These are phyloP conservation scores for Pterocarpus santalinus DNA, from an alignment of 306 rosid genomes.

Conservation along the genomic window DNA sequence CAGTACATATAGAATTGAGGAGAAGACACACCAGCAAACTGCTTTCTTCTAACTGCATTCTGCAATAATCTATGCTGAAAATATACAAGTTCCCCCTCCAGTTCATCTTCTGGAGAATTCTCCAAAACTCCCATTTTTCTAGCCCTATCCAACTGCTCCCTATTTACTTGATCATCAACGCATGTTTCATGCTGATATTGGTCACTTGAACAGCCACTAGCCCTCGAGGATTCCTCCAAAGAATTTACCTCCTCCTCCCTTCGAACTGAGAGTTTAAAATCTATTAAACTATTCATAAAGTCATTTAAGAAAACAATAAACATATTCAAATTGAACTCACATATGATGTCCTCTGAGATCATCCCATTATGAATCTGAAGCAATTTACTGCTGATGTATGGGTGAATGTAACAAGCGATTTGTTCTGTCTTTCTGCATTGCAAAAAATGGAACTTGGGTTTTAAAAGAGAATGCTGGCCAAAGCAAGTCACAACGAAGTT, in stretches of 20 bases:
- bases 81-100: conserved; percentile 90
- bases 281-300: conserved; percentile 45
- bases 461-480: conserved; percentile 33
- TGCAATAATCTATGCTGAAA: conserved; percentile 76
- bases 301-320: conserved; percentile 38
- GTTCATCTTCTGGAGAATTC: conserved; percentile 77
- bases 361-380: conserved; percentile 59
- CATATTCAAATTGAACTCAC: conserved; percentile 53
- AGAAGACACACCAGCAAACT: conserved; percentile 63
- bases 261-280: conserved; percentile 60
- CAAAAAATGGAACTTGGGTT: conserved; percentile 22
- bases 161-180: conserved; percentile 55
- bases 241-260: conserved; percentile 51
- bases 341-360: conserved; percentile 45
- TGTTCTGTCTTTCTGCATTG: conserved; percentile 65
- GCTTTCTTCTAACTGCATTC: conserved; percentile 69
- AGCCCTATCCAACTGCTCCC: conserved; percentile 61
- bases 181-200: conserved; percentile 53
- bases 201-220: conserved; percentile 62
- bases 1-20: conserved; percentile 30
- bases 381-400: conserved; percentile 59
- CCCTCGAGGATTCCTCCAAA: conserved; percentile 55
- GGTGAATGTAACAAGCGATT: conserved; percentile 66
- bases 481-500: background rate
- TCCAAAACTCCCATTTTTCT: conserved; percentile 56